Percentiles rank a stretch among this genome's conserved stretches.
phyloP scores from a whole-genome alignment of 106 monocot genomes.

The Phalaenopsis aphrodite region DNA sequence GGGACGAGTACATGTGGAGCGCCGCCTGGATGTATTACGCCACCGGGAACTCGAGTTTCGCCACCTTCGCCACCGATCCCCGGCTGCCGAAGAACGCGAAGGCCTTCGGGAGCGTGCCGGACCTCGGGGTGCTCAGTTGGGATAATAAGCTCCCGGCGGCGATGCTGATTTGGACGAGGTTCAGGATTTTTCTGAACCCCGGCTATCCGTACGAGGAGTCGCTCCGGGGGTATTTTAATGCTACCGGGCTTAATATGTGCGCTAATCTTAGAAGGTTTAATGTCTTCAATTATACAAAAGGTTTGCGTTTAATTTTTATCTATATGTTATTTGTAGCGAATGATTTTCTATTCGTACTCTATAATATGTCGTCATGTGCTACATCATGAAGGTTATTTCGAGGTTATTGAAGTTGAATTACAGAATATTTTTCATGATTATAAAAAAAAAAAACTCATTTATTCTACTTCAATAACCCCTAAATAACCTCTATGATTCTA shows the following conservation, averaged over 20 bases:
- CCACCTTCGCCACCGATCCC: constrained; percentile 46
- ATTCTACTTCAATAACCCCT: too few species aligned
- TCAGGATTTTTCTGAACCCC: constrained; percentile 79
- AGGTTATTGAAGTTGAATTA: too few species aligned
- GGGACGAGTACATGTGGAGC: constrained; percentile 94
- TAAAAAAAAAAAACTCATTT: too few species aligned
- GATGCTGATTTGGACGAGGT: constrained; percentile 57
- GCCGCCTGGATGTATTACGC: constrained; percentile 92
- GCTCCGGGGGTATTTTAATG: constrained; percentile 45
- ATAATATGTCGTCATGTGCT: too few species aligned
- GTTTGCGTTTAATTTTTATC: constrained; percentile 15
- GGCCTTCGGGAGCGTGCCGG: constrained; percentile 32
- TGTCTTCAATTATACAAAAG: constrained; percentile 71
- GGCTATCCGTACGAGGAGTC: constrained; percentile 88
- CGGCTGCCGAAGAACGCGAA: constrained; percentile 50
- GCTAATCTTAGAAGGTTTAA: constrained; percentile 35
- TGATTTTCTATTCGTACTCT: too few species aligned
- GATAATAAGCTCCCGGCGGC: constrained; percentile 93
- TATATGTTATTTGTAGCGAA: too few species aligned
- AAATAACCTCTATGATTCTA: too few species aligned
- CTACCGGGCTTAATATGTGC: constrained; percentile 56
- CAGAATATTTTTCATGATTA: too few species aligned
- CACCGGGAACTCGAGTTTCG: constrained; percentile 65
- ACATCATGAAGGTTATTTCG: too few species aligned
- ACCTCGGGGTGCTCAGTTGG: constrained; percentile 79